Evolutionary conservation across 2,329 filamentous ascomycete genomes (phyloP), one percentile per base, ranked within the genome.

Genomic region (Cryphonectria naterciae): DNA sequence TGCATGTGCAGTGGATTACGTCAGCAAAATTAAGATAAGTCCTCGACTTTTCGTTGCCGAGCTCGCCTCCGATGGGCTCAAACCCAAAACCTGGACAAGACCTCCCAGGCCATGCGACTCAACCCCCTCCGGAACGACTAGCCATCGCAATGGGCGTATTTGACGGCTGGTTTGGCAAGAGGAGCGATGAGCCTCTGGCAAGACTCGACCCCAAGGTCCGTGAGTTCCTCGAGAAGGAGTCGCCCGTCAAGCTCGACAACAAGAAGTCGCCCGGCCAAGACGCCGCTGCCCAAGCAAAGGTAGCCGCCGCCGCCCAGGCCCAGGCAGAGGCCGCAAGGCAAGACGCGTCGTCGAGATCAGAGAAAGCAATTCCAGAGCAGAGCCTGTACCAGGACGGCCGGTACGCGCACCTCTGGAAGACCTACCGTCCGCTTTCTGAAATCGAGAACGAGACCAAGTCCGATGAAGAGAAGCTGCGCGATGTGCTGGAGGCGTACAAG

Each of bases 391-490:
- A 84, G 69, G 88, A 90, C 77, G 88, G 88, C n/a, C 85, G 88
- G 61, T 90, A 90, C 81, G 94, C 95, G 69, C 88, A 98, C 79
- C 85, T 99, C 43, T 99, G 96, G 96, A 95, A 94, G 82, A 93
- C 88, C 71, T 99, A 99, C 85, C 88, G 88, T 71, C 91, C 95
- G 11, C 89, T 93, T 67, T 79, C 85, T 49, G 85, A 92, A 70
- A 83, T 97, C 72, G 91, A 95, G 77, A 85, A 88, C 65, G 89
- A 89, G 72, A 85, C 86, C 28, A 92, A 92, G 79, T 89, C 88
- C 54, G 92, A 96, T 76, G 90, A 94, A 77, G 94, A 97, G 78
- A 92, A 92, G 79, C 86, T 97, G 74, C 86, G 88, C 79, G 90
- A 93, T 78, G 90, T 98, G 69, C 84, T 98, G 67, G 92, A 95